phyloP scores from a whole-genome alignment of 192 early-diverging fungal genomes.

The Podila horticola region DNA sequence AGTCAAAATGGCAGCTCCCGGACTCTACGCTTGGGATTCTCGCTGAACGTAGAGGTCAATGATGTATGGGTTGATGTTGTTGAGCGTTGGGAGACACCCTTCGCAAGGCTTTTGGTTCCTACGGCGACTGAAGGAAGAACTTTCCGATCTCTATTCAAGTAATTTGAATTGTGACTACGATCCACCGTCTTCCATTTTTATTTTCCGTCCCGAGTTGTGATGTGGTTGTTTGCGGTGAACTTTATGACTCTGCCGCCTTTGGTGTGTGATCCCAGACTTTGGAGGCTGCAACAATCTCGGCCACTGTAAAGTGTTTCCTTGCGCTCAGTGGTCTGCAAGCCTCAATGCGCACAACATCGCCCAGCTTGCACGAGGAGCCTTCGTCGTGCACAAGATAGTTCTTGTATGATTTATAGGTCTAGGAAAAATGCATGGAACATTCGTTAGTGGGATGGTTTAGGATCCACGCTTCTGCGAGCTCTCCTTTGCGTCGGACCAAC shows the following conservation, averaged over 20 bases:
- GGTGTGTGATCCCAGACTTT: conserved; percentile 40
- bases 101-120: background rate
- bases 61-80: background rate
- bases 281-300: conserved; percentile 73
- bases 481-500: too few species aligned
- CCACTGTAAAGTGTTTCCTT: conserved; percentile 89
- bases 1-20: too few species aligned
- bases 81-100: background rate
- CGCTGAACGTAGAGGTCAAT: background rate
- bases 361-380: conserved; percentile 80
- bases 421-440: background rate
- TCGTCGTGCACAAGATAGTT: conserved; percentile 93
- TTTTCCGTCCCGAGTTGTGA: background rate
- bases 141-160: background rate
- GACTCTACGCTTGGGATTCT: too few species aligned
- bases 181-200: too few species aligned
- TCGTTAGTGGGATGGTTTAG: too few species aligned
- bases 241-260: background rate
- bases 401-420: conserved; percentile 85
- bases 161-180: too few species aligned
- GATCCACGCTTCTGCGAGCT: too few species aligned
- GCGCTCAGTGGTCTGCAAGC: conserved; percentile 88
- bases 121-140: background rate
- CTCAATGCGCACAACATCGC: conserved; percentile 94
- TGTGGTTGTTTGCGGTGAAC: background rate